Conservation (phyloP, 441 rosid genomes). For the Erodium chrysanthum region DNA sequence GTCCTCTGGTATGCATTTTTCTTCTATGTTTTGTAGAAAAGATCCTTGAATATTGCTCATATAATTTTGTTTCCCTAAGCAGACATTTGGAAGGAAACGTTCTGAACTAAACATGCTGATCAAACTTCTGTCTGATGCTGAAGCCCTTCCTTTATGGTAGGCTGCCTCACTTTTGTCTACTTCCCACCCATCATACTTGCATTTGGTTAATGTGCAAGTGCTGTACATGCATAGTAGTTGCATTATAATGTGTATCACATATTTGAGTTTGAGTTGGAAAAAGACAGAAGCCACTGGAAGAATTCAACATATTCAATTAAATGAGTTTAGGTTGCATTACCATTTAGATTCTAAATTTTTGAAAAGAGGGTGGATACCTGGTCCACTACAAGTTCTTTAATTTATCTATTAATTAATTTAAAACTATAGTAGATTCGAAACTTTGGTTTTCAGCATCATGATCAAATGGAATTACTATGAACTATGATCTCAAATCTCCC, state of each 20-base stretch:
- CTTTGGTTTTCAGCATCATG: not conserved
- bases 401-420: not conserved
- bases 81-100: conserved; percentile 33
- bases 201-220: not conserved
- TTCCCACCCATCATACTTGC: not conserved
- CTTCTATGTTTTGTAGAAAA: not conserved
- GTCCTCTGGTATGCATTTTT: conserved; percentile 34
- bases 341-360: not conserved
- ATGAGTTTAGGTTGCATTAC: not conserved
- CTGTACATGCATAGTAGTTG: not conserved
- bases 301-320: not conserved
- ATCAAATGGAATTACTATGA: not conserved
- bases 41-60: conserved; percentile 16
- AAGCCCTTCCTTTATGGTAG: conserved; percentile 35
- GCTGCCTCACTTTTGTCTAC: conserved; percentile 4
- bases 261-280: not conserved
- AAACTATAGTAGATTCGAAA: not conserved
- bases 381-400: not conserved
- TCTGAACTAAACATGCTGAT: conserved; percentile 33
- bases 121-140: conserved; percentile 34
- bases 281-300: not conserved
- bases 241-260: not conserved
- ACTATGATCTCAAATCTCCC: not conserved
- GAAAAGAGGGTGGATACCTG: not conserved
- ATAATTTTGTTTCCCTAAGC: conserved; percentile 15